Evolutionary conservation across 164 flowering plant genomes (phyloP), one percentile per base, ranked within the genome.

Genomic region (Cinnamomum micranthum): DNA sequence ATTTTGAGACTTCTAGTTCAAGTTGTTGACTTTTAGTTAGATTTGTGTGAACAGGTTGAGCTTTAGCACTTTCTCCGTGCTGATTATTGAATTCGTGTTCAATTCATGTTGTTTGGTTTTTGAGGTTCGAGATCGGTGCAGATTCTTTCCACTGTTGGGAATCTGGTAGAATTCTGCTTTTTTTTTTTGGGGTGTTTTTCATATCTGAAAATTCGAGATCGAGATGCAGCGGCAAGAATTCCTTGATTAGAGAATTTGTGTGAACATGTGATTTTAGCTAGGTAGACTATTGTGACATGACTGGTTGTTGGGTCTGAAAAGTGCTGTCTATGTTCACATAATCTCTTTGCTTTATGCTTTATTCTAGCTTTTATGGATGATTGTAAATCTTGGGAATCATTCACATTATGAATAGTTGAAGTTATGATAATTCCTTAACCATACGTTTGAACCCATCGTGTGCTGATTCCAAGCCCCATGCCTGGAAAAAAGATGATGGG

Each of bases 81-180:
- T 35, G 52, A 69, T 47, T 35, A 23, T 47, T 35, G 71, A 47
- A 47, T 71, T 50, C 19, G 6, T 7, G 66, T 14, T 27, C 27
- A n/a, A 15, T 33, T 31, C 59, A 27, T 24, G n/a, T 58, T 65
- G 20, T 41, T 50, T 71, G 22, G 59, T 51, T 68, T 25, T 50
- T 60, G 68, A 28, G 71, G 71, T 74, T 77, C 28, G 69, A 79
- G 82, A 75, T 80, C 78, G 71, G 81, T 71, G 35, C 60, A 41
- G 31, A 58, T 68, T 68, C 64, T 71, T 6, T 63, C 3, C 2
- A 70, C n/a, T 76, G 33, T 33, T 52, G 5, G 22, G 67, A 70
- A 50, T 11, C 74, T 35, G 12, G 22, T 50, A n/a, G 27, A 25
- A 33, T 22, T 60, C 59, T 71, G 17, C 50, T 17, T 25, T 74